These are phyloP conservation scores for Yamadazyma aaseri DNA, from an alignment of 1,139 yeast species.

Conservation along the genomic window DNA sequence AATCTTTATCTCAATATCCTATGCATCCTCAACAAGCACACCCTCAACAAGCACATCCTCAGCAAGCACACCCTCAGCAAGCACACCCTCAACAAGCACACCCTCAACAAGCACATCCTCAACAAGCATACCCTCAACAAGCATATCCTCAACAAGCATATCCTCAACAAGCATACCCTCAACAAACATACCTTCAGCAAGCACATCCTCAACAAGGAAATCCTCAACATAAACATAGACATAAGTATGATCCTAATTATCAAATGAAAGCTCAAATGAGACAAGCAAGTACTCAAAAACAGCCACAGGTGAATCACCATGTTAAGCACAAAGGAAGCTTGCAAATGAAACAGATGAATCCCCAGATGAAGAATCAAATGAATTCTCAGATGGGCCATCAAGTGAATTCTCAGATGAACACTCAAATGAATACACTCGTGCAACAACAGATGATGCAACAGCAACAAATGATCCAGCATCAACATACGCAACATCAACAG, in stretches of 20 bases:
- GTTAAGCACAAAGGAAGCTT: no score
- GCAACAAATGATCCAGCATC: no score
- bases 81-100: constrained; percentile 6
- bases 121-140: constrained; percentile 4
- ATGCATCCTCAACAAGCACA: no score
- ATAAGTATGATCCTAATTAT: no score
- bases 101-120: constrained; percentile 5
- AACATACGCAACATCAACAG: no score
- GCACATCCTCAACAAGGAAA: not conserved
- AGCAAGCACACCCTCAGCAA: constrained; percentile 7
- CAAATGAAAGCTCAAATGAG: not conserved
- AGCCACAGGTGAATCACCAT: constrained; percentile 1
- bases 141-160: constrained; percentile 9
- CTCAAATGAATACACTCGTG: no score
- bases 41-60: constrained; percentile 1
- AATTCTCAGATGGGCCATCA: no score
- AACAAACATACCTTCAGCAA: constrained; percentile 1
- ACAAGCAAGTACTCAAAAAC: not conserved
- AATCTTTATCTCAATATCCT: no score
- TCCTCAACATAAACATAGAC: not conserved
- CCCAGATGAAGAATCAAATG: no score
- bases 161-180: constrained; percentile 2
- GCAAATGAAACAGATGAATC: no score
- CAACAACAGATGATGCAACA: no score
- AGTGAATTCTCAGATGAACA: no score